Base-by-base conservation (phyloP, 768 basidiomycete genomes). In the Solioccasus polychromus region DNA sequence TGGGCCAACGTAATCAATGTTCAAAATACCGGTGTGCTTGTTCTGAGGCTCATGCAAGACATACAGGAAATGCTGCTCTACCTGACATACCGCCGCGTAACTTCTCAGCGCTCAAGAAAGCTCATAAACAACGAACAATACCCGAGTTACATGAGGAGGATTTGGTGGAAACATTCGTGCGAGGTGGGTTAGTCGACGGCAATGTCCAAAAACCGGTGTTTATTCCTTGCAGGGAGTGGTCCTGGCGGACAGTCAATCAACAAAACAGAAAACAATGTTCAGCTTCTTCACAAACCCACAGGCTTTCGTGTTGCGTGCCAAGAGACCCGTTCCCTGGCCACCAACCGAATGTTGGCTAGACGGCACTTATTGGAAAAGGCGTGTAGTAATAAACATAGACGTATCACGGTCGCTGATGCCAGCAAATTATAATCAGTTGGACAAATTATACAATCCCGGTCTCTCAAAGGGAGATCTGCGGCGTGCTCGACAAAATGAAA, bases 191-290 rank as follows among this genome's bases (percentile, higher is more conserved):
- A 18, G 10, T 37, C 23, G 38, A 10, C 19, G 18, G 32, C 10
- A 9, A 29, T 28, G 7, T 37, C 29, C 30, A 12, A 25, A 42
- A 35, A 40, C 18, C 20, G 43, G 46, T 42, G 17, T n/a, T 54
- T 23, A 61, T 45, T 39, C 25, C 9, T 2, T 38, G 22, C 59
- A 92, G 91, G 91, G 35, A 84, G 88, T 60, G 93, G 92, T 15
- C 92, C 92, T 50, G 93, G 93, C 23, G 93, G 93, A n/a, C 93
- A 97, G 74, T 92, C 91, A 22, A 84, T 95, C 62, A 95, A 97
- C 74, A 97, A 96, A 71, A 92, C 90, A 48, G 79, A 85, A 72
- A 83, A 93, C 67, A 88, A 90, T 60, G 92, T 95, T 22, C 91
- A 92, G 60, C 73, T 97, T 23, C 69, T 91, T 31, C 93, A 97